Percentiles rank a stretch among this genome's conserved stretches.
These are phyloP conservation scores for Colletotrichum euphorbiae DNA, from an alignment of 2,329 filamentous ascomycete species.

Conservation along the genomic window DNA sequence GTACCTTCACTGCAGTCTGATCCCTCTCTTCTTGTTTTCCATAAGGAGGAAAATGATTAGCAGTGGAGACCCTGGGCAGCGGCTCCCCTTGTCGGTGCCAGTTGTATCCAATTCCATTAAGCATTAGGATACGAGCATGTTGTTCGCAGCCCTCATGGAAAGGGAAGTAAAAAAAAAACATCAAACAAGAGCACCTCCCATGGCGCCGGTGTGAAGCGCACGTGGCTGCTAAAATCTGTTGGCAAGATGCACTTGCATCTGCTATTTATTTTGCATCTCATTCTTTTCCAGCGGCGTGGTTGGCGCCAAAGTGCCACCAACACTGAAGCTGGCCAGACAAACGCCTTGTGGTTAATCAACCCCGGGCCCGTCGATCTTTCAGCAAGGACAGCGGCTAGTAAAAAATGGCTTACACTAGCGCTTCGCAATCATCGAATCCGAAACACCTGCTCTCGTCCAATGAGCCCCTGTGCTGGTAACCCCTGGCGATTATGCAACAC, in stretches of 20 bases:
- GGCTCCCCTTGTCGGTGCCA: neutral
- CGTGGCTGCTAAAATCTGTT: slow-evolving; percentile 6
- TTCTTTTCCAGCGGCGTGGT: neutral
- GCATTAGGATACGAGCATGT: too few relatives aligned
- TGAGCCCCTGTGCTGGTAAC: slow-evolving; percentile 11
- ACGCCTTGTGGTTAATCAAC: neutral
- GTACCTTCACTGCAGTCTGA: neutral
- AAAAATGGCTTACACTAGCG: slow-evolving; percentile 20
- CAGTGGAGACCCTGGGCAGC: neutral
- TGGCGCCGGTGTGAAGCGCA: slow-evolving; percentile 1
- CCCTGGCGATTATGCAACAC: slow-evolving; percentile 32
- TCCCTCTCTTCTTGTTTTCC: slow-evolving; percentile 1
- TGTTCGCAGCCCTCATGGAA: too few relatives aligned
- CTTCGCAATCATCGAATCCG: slow-evolving; percentile 11
- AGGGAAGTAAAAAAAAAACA: neutral
- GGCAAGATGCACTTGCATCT: neutral
- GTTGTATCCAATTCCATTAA: too few relatives aligned
- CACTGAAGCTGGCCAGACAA: neutral
- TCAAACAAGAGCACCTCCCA: neutral
- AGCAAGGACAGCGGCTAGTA: neutral
- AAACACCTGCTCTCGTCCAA: slow-evolving; percentile 27
- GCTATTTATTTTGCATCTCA: too few relatives aligned
- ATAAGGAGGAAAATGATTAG: neutral
- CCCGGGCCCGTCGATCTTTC: neutral
- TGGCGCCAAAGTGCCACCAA: slow-evolving; percentile 1